A percentile compares a stretch with the other conserved stretches of the same genome.
phyloP scores from a whole-genome alignment of 2,329 filamentous ascomycete species.

The Neocatenulostroma microsporum region DNA sequence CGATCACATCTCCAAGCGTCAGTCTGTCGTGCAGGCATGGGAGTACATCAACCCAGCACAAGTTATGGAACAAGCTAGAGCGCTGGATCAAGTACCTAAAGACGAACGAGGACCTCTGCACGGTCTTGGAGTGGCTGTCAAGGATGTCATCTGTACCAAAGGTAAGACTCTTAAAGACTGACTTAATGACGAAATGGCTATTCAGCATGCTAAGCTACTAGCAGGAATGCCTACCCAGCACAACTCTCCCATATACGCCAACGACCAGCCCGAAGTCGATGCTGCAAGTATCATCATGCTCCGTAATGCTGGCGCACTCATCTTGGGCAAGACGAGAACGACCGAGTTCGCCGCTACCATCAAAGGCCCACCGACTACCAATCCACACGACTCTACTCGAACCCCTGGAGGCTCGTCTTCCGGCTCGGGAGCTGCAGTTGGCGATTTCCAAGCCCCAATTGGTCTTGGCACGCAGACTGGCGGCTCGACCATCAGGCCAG shows the following conservation, averaged over 20 bases:
- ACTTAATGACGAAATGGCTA: too few relatives aligned
- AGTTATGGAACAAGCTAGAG: constrained; percentile 44
- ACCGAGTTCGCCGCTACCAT: constrained; percentile 57
- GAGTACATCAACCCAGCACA: constrained; percentile 39
- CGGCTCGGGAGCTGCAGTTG: constrained; percentile 59
- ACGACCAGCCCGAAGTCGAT: constrained; percentile 41
- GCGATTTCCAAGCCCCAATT: constrained; percentile 55
- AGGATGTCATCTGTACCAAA: constrained; percentile 53
- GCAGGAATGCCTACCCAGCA: constrained; percentile 53
- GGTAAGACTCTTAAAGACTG: too few relatives aligned
- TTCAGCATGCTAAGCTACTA: too few relatives aligned
- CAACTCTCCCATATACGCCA: constrained; percentile 49
- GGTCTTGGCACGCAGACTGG: constrained; percentile 59
- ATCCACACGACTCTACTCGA: constrained; percentile 46
- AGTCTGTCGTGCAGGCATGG: constrained; percentile 45
- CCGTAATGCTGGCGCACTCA: constrained; percentile 48
- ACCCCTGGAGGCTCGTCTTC: constrained; percentile 62
- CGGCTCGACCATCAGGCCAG: constrained; percentile 57
- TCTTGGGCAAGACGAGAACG: constrained; percentile 53
- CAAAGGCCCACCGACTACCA: constrained; percentile 45
- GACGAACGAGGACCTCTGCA: constrained; percentile 49
- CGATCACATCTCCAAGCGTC: constrained; percentile 37
- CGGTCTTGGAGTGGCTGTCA: constrained; percentile 51
- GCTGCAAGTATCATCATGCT: constrained; percentile 47
- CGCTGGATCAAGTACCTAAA: constrained; percentile 43